Percentiles rank a stretch among this genome's conserved stretches.
Evolutionary conservation across 306 rosid genomes (phyloP).

Genomic region (Rosa persica): DNA sequence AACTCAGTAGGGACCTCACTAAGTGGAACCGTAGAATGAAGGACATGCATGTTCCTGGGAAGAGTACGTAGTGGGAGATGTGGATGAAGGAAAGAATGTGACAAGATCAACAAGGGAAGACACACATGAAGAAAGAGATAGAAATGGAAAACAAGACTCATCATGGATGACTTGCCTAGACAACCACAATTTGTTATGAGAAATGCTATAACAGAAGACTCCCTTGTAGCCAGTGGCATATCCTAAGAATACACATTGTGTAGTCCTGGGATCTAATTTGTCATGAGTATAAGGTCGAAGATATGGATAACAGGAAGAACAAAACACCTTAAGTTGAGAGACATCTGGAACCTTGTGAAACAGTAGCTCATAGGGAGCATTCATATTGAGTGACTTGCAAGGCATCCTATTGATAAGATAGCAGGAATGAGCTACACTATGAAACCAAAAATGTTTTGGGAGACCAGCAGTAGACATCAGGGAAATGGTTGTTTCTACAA

Average conservation of each 20-base stretch:
- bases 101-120: too few species aligned
- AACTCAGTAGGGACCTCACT: too few species aligned
- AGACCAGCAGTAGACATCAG: not conserved
- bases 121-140: too few species aligned
- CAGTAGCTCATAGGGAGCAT: not conserved
- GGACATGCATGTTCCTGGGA: too few species aligned
- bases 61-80: too few species aligned
- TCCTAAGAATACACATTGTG: not conserved
- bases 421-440: not conserved
- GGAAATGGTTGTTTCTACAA: not conserved
- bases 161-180: not conserved
- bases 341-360: not conserved
- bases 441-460: not conserved
- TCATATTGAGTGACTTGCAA: accelerated
- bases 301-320: not conserved
- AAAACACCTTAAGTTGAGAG: not conserved
- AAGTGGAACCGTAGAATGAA: too few species aligned
- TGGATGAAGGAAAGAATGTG: too few species aligned
- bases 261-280: not conserved
- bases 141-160: not conserved
- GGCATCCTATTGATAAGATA: not conserved
- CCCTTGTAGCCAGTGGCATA: not conserved
- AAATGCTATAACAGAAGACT: not conserved
- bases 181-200: not conserved
- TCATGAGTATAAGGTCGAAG: not conserved